Evolutionary conservation across 2,329 filamentous ascomycete species (phyloP).

Genomic region (Pyrenophora graminea): DNA sequence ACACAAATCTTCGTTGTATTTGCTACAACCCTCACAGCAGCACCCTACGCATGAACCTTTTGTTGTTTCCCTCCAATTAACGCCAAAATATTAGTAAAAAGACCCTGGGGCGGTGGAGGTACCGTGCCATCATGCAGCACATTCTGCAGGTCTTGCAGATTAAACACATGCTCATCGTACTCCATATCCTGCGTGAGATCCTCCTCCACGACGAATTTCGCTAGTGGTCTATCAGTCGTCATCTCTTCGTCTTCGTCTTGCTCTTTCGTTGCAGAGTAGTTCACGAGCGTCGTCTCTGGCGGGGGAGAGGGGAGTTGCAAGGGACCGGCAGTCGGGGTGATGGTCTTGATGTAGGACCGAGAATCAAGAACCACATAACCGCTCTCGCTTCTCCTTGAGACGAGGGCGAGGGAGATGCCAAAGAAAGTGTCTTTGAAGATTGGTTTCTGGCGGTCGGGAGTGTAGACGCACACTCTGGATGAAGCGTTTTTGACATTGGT

Average conservation of each 20-base stretch:
- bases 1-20: neutral
- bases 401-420: constrained; percentile 66
- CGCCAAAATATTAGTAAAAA: constrained; percentile 22
- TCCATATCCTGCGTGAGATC: constrained; percentile 19
- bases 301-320: constrained; percentile 38
- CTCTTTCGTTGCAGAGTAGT: constrained; percentile 8
- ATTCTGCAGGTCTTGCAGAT: constrained; percentile 22
- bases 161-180: constrained; percentile 20
- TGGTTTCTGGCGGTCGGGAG: constrained; percentile 62
- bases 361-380: constrained; percentile 79
- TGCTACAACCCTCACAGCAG: neutral
- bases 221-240: neutral
- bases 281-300: constrained; percentile 34
- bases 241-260: constrained; percentile 11
- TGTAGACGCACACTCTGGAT: constrained; percentile 67
- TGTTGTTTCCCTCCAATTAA: constrained; percentile 19
- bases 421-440: constrained; percentile 61
- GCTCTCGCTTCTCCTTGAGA: constrained; percentile 65
- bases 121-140: constrained; percentile 22
- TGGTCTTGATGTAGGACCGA: constrained; percentile 68
- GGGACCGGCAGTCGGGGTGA: constrained; percentile 38
- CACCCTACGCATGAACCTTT: constrained; percentile 16
- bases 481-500: constrained; percentile 44
- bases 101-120: constrained; percentile 20
- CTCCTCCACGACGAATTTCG: constrained; percentile 3